Conservation (phyloP, 345 rosid species). For the Chamaenerion angustifolium region DNA sequence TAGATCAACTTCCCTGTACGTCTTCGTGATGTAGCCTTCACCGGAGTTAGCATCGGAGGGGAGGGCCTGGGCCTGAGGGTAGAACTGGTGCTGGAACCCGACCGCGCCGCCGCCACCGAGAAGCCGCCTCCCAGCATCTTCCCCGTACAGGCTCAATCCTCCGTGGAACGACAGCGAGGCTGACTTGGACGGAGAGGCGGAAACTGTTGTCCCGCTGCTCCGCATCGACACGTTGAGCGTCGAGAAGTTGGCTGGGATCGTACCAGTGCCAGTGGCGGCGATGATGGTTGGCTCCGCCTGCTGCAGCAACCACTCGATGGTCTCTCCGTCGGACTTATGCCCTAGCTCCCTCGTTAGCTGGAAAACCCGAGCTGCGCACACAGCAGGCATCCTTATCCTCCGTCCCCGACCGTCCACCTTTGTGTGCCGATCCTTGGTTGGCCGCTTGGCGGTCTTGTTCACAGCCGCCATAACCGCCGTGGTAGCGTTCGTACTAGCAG, state of each 20-base stretch:
- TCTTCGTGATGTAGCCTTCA: no score
- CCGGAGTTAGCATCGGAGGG: no score
- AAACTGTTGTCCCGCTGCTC: no score
- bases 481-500: no score
- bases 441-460: slow-evolving; percentile 26
- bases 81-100: no score
- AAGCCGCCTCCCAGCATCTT: no score
- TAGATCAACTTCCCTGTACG: no score
- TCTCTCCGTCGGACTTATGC: slow-evolving; percentile 72
- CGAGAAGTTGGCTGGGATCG: slow-evolving; percentile 77
- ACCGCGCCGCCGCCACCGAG: no score
- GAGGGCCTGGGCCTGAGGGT: no score
- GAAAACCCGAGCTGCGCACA: slow-evolving; percentile 69
- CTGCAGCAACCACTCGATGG: slow-evolving; percentile 68
- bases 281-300: slow-evolving; percentile 72
- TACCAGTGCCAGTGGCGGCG: slow-evolving; percentile 66
- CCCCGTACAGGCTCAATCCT: no score
- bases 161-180: no score
- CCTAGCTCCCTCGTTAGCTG: slow-evolving; percentile 60
- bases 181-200: no score
- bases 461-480: slow-evolving; percentile 5
- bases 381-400: slow-evolving; percentile 69
- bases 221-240: slow-evolving; percentile 21
- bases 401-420: slow-evolving; percentile 80
- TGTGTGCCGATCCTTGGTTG: slow-evolving; percentile 65